Evolutionary conservation across 805 yeast genomes (phyloP).

Genomic region (Candida insectalens): DNA sequence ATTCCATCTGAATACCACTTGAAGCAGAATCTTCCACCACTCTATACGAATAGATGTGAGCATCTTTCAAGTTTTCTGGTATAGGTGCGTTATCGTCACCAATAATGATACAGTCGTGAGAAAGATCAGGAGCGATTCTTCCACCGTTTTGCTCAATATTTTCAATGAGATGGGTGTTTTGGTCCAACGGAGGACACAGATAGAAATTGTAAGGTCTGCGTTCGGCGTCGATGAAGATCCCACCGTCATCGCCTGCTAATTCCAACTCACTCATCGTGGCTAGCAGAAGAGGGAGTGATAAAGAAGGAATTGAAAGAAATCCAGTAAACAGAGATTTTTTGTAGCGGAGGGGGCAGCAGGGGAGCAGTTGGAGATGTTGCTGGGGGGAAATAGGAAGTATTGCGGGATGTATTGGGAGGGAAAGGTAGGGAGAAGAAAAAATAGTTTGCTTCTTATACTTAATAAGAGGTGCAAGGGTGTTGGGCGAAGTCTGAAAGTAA

Average conservation of each 20-base stretch:
- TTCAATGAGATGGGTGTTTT: slow-evolving; percentile 5
- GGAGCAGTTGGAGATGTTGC: too few species aligned
- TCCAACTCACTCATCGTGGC: too few species aligned
- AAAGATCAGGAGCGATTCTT: slow-evolving; percentile 6
- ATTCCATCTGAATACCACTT: slow-evolving; percentile 9
- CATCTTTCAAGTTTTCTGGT: slow-evolving; percentile 7
- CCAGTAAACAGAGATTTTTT: too few species aligned
- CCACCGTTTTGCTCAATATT: slow-evolving; percentile 13
- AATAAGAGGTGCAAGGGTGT: too few species aligned
- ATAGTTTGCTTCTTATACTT: too few species aligned
- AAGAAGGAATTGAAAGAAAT: too few species aligned
- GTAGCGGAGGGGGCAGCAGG: too few species aligned
- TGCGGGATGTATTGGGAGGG: too few species aligned
- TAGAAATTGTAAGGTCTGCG: slow-evolving; percentile 11
- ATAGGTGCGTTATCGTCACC: slow-evolving; percentile 5
- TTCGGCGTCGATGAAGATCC: slow-evolving; percentile 7
- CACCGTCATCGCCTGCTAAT: neutral
- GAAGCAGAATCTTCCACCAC: slow-evolving; percentile 10
- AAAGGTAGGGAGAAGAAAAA: too few species aligned
- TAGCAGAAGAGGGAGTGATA: too few species aligned
- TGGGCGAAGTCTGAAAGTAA: too few species aligned
- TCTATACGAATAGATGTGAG: slow-evolving; percentile 10
- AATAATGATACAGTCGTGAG: slow-evolving; percentile 8
- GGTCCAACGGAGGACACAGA: slow-evolving; percentile 9
- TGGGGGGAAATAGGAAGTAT: too few species aligned